Evolutionary conservation across 257 asterid species (phyloP).

Genomic region (Anisodus acutangulus): DNA sequence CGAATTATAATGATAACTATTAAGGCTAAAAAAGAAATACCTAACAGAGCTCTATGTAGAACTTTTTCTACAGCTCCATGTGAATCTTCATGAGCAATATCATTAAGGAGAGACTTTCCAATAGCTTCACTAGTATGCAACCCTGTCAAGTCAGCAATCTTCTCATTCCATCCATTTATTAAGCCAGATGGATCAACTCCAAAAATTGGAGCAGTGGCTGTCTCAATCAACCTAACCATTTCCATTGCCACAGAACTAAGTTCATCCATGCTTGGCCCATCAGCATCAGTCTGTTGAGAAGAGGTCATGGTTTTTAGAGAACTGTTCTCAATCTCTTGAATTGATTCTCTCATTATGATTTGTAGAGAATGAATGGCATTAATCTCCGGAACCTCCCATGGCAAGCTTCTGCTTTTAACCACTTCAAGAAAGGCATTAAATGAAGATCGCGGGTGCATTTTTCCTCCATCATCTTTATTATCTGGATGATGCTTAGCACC

Average conservation of each 20-base stretch:
- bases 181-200: conserved; percentile 60
- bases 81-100: conserved; percentile 59
- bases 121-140: conserved; percentile 52
- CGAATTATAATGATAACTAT: neutral
- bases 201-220: conserved; percentile 67
- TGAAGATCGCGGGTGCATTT: conserved; percentile 71
- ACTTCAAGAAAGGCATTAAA: conserved; percentile 65
- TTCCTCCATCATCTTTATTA: conserved; percentile 57
- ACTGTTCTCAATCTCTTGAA: conserved; percentile 40
- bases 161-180: conserved; percentile 71
- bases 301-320: conserved; percentile 29
- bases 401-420: conserved; percentile 52
- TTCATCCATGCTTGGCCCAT: conserved; percentile 39
- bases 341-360: conserved; percentile 60
- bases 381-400: conserved; percentile 67
- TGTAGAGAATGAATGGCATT: conserved; percentile 70
- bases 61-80: conserved; percentile 45
- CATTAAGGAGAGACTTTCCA: conserved; percentile 54
- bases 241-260: conserved; percentile 54
- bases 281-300: conserved; percentile 33
- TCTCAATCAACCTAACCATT: conserved; percentile 65
- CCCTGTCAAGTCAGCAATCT: conserved; percentile 68
- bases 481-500: conserved; percentile 63
- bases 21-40: conserved; percentile 40
- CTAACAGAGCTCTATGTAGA: conserved; percentile 57